phyloP scores from a whole-genome alignment of 2,329 filamentous ascomycete species.

The Fusarium mundagurra region DNA sequence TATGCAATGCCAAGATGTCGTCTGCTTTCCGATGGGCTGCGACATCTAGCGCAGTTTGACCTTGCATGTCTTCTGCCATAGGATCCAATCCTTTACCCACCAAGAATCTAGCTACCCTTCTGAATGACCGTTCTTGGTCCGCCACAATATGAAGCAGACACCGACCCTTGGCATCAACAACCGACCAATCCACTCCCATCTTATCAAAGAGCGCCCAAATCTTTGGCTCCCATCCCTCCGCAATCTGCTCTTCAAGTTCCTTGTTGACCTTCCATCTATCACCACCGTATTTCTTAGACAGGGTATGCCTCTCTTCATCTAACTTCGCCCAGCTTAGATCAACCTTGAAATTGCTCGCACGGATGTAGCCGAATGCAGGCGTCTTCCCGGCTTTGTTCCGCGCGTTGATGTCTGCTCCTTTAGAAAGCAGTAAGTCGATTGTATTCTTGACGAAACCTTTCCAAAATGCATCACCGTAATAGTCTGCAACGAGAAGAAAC shows the following conservation, averaged over 20 bases:
- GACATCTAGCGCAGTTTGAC: background rate
- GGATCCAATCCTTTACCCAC: background rate
- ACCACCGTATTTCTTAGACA: background rate
- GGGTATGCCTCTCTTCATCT: background rate
- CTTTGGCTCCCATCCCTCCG: background rate
- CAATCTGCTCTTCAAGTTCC: background rate
- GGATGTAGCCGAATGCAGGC: background rate
- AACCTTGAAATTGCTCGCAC: background rate
- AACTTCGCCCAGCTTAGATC: background rate
- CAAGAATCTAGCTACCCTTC: fast-evolving
- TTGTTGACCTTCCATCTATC: background rate
- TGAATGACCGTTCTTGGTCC: fast-evolving
- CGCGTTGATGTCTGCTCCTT: background rate
- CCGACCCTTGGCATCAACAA: fast-evolving
- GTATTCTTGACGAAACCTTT: background rate
- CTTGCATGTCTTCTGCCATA: too few relatives aligned
- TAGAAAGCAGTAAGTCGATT: background rate
- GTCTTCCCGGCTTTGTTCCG: background rate
- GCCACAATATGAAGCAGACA: background rate
- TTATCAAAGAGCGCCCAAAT: background rate
- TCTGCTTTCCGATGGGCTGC: fast-evolving
- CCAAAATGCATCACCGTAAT: background rate
- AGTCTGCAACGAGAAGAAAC: background rate
- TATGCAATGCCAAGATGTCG: too few relatives aligned
- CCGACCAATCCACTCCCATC: background rate